Evolutionary conservation across 1,139 yeast species (phyloP), one percentile per base, ranked within the genome.

Genomic region (Debaryomyces robertsiae): DNA sequence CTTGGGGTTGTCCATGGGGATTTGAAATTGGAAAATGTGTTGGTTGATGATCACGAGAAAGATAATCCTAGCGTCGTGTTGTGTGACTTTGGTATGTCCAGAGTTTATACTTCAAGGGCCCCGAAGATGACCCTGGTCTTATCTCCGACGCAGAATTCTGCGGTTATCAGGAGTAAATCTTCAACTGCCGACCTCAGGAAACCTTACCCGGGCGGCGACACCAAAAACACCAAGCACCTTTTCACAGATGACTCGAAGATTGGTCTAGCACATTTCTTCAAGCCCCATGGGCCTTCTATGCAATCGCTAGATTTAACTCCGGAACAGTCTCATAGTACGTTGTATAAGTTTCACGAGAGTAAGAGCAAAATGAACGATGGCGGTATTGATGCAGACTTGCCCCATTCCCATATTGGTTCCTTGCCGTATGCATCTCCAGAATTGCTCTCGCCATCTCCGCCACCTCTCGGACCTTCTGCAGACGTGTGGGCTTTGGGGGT

Each of bases 401-500:
- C 87, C 1, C 85, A 81, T 54, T 67, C 79, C 19, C 85, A 81
- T 51, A 86, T 89, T 43, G 98, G 98, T 0, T 89, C 96, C 1
- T 69, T 91, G 29, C 97, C 97, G 0, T 91, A 89, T 58, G 96
- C 96, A 0, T 78, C 96, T 0, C 98, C 98, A 0, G 96, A 91
- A 56, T 68, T 89, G 25, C 67, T 90, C 39, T 67, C 73, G 30
- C 82, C 87, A 1, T 69, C 75, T 19, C 87, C 87, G 1, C 83
- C 86, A 2, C 82, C 86, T 2, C 69, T 84, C 42, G 84, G 86
- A 1, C 86, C 90, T 0, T 70, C 81, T 41, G 84, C 89, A 1
- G 98, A 91, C 61, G 76, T 87, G 9, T 91, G 97, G 97, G 95
- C 97, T 0, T 71, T 86, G 39, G 98, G 97, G 2, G 88, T 90